Percentiles rank a stretch among this genome's conserved stretches.
Conservation (phyloP, 106 monocot species). For the Iris macrosiphon region DNA sequence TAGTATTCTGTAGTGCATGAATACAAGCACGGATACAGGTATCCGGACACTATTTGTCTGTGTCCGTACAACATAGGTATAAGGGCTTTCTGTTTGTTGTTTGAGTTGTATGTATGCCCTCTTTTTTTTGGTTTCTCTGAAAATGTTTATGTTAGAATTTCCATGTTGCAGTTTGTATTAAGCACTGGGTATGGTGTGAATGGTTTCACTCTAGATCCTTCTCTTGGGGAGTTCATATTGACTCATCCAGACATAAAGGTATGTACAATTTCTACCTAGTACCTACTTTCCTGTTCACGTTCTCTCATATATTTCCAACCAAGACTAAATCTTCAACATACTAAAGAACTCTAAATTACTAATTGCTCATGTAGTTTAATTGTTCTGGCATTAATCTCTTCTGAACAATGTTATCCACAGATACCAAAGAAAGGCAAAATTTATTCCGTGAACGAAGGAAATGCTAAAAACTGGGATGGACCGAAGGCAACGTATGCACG, state of each 20-base stretch:
- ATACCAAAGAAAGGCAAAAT: slow-evolving; percentile 95
- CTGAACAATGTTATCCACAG: too few species aligned
- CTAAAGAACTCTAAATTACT: too few species aligned
- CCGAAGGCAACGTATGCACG: slow-evolving; percentile 74
- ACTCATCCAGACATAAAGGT: slow-evolving; percentile 92
- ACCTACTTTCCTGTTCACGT: neutral
- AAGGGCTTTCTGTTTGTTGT: too few species aligned
- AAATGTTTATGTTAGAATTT: neutral
- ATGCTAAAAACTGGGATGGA: slow-evolving; percentile 96
- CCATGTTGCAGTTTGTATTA: slow-evolving; percentile 67
- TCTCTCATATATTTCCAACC: too few species aligned
- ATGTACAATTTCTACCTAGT: neutral
- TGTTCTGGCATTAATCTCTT: too few species aligned
- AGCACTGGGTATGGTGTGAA: slow-evolving; percentile 85
- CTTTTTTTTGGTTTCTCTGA: neutral
- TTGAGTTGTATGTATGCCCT: too few species aligned
- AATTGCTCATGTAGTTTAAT: too few species aligned
- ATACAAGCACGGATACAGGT: too few species aligned
- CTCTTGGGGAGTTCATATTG: slow-evolving; percentile 96
- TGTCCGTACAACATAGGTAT: too few species aligned
- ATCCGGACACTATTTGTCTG: too few species aligned
- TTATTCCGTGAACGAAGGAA: slow-evolving; percentile 99
- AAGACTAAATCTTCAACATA: too few species aligned
- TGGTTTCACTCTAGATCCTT: slow-evolving; percentile 94
- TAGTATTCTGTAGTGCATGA: too few species aligned